These are phyloP conservation scores for Verticillium zaregamsianum DNA, from an alignment of 2,329 filamentous ascomycete genomes.

Conservation along the genomic window DNA sequence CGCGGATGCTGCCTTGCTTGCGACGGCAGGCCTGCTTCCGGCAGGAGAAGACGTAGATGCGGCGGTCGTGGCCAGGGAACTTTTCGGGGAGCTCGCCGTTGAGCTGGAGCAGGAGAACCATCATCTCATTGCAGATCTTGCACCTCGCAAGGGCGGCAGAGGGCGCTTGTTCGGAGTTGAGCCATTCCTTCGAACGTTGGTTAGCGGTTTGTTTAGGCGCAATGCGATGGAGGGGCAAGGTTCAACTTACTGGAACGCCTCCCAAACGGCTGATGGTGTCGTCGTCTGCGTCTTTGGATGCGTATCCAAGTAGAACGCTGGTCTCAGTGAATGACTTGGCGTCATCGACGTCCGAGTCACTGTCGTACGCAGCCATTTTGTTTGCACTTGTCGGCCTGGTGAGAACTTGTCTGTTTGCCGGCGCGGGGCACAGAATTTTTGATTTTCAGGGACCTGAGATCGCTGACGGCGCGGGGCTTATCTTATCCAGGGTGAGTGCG, in stretches of 20 bases:
- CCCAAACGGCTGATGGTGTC: slow-evolving; percentile 87
- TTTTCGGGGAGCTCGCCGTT: slow-evolving; percentile 84
- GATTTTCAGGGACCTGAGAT: slow-evolving; percentile 1
- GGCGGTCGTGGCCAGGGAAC: slow-evolving; percentile 82
- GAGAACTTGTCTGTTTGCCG: background rate
- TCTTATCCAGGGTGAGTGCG: slow-evolving; percentile 12
- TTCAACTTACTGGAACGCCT: slow-evolving; percentile 69
- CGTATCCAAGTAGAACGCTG: slow-evolving; percentile 85
- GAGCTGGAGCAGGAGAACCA: slow-evolving; percentile 83
- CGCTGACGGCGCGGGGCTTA: slow-evolving; percentile 22
- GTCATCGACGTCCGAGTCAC: slow-evolving; percentile 71
- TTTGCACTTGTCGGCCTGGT: background rate
- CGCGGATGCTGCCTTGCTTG: slow-evolving; percentile 77
- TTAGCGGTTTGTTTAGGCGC: slow-evolving; percentile 1
- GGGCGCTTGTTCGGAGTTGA: slow-evolving; percentile 66
- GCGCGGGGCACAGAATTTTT: slow-evolving; percentile 36
- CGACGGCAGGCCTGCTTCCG: slow-evolving; percentile 72
- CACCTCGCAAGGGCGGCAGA: slow-evolving; percentile 78
- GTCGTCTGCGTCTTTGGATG: slow-evolving; percentile 71
- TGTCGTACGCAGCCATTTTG: slow-evolving; percentile 75
- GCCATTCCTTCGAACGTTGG: slow-evolving; percentile 64
- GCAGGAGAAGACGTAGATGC: slow-evolving; percentile 84
- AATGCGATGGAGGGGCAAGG: background rate
- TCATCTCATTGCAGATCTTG: slow-evolving; percentile 77
- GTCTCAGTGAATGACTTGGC: slow-evolving; percentile 65